A percentile compares a stretch with the other conserved stretches of the same genome.
These are phyloP conservation scores for Kwoniella europaea DNA, from an alignment of 768 basidiomycete genomes.

Conservation along the genomic window DNA sequence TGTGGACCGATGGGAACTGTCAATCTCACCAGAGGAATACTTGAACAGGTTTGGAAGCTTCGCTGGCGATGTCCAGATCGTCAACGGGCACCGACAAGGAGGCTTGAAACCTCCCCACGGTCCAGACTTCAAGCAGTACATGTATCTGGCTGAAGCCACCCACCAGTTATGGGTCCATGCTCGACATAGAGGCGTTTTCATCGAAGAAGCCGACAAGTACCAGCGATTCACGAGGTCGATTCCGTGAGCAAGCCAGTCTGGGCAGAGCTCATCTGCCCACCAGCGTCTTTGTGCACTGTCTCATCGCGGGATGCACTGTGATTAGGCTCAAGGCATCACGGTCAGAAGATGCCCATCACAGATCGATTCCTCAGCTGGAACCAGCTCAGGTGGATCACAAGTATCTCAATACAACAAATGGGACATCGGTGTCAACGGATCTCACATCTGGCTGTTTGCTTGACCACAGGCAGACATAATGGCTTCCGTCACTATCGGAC, in stretches of 20 bases:
- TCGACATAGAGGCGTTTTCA: slow-evolving; percentile 17
- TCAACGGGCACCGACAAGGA: background rate
- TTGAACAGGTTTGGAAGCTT: slow-evolving; percentile 10
- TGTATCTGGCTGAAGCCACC: slow-evolving; percentile 18
- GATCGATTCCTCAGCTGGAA: slow-evolving; percentile 15
- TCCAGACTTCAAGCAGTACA: slow-evolving; percentile 15
- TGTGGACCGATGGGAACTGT: slow-evolving; percentile 30
- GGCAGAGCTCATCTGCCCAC: slow-evolving; percentile 21
- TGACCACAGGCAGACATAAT: too few relatives aligned
- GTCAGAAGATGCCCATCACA: slow-evolving; percentile 30
- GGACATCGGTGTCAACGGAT: too few relatives aligned
- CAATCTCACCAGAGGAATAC: slow-evolving; percentile 22
- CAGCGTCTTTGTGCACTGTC: slow-evolving; percentile 30
- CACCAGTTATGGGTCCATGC: slow-evolving; percentile 31
- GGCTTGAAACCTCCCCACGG: slow-evolving; percentile 1
- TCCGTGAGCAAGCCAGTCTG: slow-evolving; percentile 17
- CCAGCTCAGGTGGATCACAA: slow-evolving; percentile 22
- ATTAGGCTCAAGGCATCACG: slow-evolving; percentile 32
- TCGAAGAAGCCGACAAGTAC: slow-evolving; percentile 12
- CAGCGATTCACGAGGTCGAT: slow-evolving; percentile 20
- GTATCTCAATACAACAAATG: too few relatives aligned
- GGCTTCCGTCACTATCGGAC: too few relatives aligned
- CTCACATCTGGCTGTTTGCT: too few relatives aligned
- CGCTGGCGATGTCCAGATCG: slow-evolving; percentile 23
- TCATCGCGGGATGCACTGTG: slow-evolving; percentile 17